Evolutionary conservation across 2,329 filamentous ascomycete species (phyloP).

Genomic region (Pseudogymnoascus sp.): DNA sequence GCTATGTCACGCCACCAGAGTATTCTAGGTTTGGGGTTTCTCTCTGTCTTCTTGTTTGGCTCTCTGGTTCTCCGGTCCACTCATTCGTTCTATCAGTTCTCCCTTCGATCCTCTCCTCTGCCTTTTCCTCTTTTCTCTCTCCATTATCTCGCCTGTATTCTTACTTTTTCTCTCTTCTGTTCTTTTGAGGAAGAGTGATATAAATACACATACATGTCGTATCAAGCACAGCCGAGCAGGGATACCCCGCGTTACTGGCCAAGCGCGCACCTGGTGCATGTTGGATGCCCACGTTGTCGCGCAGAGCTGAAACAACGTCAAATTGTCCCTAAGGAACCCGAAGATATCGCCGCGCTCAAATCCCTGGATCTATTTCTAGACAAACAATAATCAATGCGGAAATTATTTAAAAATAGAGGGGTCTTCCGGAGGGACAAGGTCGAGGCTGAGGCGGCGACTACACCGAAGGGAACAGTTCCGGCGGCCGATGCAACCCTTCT

Average conservation of each 20-base stretch:
- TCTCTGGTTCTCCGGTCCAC: not conserved
- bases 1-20: not conserved
- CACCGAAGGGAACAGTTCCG: not conserved
- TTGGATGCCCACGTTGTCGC: not conserved
- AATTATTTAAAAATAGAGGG: not conserved
- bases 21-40: not conserved
- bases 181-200: not conserved
- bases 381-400: not conserved
- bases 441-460: not conserved
- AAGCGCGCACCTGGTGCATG: not conserved
- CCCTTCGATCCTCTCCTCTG: not conserved
- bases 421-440: not conserved
- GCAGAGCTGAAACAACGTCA: not conserved
- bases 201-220: not conserved
- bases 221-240: not conserved
- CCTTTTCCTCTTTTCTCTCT: not conserved
- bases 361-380: not conserved
- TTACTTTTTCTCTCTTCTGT: not conserved
- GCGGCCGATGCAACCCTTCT: not conserved
- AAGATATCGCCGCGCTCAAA: not conserved
- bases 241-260: not conserved
- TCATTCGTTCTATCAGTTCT: not conserved
- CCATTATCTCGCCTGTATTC: not conserved
- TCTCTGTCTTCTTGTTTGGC: not conserved
- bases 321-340: not conserved